Evolutionary conservation across 2,329 filamentous ascomycete species (phyloP).

Genomic region (Penicillium oxalicum): DNA sequence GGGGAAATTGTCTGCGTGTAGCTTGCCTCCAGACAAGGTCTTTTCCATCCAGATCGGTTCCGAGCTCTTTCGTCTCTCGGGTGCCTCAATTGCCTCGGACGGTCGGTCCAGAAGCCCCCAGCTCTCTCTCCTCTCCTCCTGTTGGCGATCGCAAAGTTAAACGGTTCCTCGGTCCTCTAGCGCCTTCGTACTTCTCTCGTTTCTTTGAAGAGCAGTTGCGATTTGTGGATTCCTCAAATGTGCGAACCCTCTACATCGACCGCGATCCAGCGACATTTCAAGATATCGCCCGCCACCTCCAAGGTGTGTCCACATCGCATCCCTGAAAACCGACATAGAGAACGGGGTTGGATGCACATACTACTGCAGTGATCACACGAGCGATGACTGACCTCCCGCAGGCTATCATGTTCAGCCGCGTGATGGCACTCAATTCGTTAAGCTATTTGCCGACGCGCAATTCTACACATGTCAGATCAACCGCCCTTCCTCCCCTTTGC

Average conservation of each 20-base stretch:
- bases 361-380: background rate
- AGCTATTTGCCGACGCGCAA: slow-evolving; percentile 87
- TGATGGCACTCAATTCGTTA: slow-evolving; percentile 82
- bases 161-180: slow-evolving; percentile 44
- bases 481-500: background rate
- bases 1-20: slow-evolving; percentile 8
- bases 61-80: slow-evolving; percentile 62
- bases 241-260: slow-evolving; percentile 90
- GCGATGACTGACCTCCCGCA: slow-evolving; percentile 17
- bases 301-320: slow-evolving; percentile 45
- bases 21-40: slow-evolving; percentile 54
- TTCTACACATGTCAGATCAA: slow-evolving; percentile 70
- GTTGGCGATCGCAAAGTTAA: slow-evolving; percentile 34
- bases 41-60: slow-evolving; percentile 67
- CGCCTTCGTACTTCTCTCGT: slow-evolving; percentile 91
- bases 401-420: slow-evolving; percentile 78
- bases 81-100: slow-evolving; percentile 66
- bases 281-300: slow-evolving; percentile 84
- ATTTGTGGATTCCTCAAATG: slow-evolving; percentile 50
- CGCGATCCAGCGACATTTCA: slow-evolving; percentile 82
- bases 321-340: too few relatives aligned
- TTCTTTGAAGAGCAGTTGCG: slow-evolving; percentile 83
- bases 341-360: too few relatives aligned
- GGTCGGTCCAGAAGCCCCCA: slow-evolving; percentile 45
- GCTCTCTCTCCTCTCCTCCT: background rate